phyloP scores from a whole-genome alignment of 2,329 filamentous ascomycete species.

The Pseudogymnoascus sp. region DNA sequence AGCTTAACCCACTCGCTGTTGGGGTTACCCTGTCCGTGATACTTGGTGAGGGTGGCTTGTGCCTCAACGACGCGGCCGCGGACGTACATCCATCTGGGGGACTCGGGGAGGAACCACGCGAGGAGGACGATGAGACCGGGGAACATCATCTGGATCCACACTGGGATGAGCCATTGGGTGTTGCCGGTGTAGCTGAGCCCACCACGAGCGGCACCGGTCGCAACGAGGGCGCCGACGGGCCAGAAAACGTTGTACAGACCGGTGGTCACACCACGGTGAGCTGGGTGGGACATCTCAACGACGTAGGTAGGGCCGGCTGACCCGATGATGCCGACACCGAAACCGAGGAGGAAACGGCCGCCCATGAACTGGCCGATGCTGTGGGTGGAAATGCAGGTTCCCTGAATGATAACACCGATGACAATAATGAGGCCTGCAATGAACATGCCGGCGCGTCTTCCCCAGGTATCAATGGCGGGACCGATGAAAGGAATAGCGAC shows the following conservation, averaged over 20 bases:
- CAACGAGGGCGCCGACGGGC: slow-evolving; percentile 29
- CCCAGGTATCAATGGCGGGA: slow-evolving; percentile 34
- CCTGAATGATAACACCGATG: slow-evolving; percentile 39
- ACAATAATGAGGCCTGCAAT: slow-evolving; percentile 42
- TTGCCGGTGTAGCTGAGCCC: slow-evolving; percentile 30
- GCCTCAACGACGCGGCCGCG: slow-evolving; percentile 45
- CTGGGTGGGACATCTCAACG: slow-evolving; percentile 52
- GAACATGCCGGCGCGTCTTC: slow-evolving; percentile 45
- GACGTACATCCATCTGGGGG: slow-evolving; percentile 52
- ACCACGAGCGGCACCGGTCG: slow-evolving; percentile 43
- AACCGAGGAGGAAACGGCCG: slow-evolving; percentile 42
- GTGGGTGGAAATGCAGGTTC: slow-evolving; percentile 29
- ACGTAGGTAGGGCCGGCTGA: slow-evolving; percentile 52
- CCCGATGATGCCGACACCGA: slow-evolving; percentile 48
- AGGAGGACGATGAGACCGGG: slow-evolving; percentile 37
- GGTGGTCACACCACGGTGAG: slow-evolving; percentile 49
- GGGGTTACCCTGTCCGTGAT: slow-evolving; percentile 44
- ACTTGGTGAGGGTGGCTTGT: slow-evolving; percentile 44
- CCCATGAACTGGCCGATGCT: slow-evolving; percentile 44
- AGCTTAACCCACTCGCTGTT: slow-evolving; percentile 43
- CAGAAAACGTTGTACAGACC: slow-evolving; percentile 40
- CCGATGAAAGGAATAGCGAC: slow-evolving; percentile 35
- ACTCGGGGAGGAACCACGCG: slow-evolving; percentile 50
- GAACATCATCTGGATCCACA: slow-evolving; percentile 40
- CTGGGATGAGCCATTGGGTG: slow-evolving; percentile 42